These are phyloP conservation scores for Murraya paniculata DNA, from an alignment of 345 rosid genomes.

Conservation along the genomic window DNA sequence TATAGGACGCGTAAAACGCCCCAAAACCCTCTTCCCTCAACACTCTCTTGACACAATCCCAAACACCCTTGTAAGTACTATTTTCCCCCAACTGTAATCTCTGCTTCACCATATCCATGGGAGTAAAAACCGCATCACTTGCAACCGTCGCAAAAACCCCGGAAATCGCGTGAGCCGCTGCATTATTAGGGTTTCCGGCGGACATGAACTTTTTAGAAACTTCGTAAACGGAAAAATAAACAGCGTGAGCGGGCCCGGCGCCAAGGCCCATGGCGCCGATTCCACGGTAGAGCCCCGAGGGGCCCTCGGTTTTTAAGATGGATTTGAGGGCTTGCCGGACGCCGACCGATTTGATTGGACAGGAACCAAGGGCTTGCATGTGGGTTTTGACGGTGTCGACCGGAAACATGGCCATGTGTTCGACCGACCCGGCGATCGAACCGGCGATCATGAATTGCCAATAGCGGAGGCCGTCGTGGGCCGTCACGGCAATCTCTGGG, in stretches of 20 bases:
- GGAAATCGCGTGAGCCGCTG: slow-evolving; percentile 78
- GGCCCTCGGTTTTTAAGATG: slow-evolving; percentile 67
- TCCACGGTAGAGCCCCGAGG: slow-evolving; percentile 75
- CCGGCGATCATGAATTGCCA: slow-evolving; percentile 98
- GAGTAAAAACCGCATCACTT: slow-evolving; percentile 93
- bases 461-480: slow-evolving; percentile 66
- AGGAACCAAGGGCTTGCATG: slow-evolving; percentile 94
- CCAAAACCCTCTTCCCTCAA: slow-evolving; percentile 75
- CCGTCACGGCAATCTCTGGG: slow-evolving; percentile 39
- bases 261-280: slow-evolving; percentile 98
- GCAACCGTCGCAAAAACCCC: slow-evolving; percentile 91
- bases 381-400: slow-evolving; percentile 94
- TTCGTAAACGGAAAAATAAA: slow-evolving; percentile 89
- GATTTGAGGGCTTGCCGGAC: slow-evolving; percentile 78
- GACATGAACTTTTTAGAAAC: slow-evolving; percentile 69
- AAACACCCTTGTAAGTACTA: slow-evolving; percentile 64
- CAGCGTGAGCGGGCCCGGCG: slow-evolving; percentile 99
- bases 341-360: slow-evolving; percentile 80
- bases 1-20: slow-evolving; percentile 90
- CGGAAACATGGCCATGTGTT: slow-evolving; percentile 99
- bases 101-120: slow-evolving; percentile 99
- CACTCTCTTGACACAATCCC: slow-evolving; percentile 76
- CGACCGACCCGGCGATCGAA: slow-evolving; percentile 85
- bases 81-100: slow-evolving; percentile 71
- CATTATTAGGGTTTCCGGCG: slow-evolving; percentile 58